Evolutionary conservation across 768 basidiomycete genomes (phyloP).

Genomic region (Pleurotus djamor): DNA sequence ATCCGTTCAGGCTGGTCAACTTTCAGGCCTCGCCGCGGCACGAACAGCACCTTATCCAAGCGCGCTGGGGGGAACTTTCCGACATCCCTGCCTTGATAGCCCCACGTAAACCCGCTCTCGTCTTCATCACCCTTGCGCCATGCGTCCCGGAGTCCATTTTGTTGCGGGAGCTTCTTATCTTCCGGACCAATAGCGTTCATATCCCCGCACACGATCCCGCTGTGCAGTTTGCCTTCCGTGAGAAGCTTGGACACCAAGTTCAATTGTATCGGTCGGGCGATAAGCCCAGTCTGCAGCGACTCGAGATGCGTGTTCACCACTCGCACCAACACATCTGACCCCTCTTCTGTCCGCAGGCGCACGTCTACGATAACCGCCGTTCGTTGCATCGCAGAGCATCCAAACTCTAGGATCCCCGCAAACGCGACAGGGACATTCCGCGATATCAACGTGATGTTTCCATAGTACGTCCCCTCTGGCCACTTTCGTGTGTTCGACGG

Average conservation of each 20-base stretch:
- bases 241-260: slow-evolving; percentile 48
- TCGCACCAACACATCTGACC: slow-evolving; percentile 42
- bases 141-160: slow-evolving; percentile 55
- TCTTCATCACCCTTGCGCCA: slow-evolving; percentile 47
- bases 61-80: slow-evolving; percentile 46
- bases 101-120: slow-evolving; percentile 63
- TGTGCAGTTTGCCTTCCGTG: slow-evolving; percentile 42
- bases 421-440: slow-evolving; percentile 47
- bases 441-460: slow-evolving; percentile 71
- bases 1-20: slow-evolving; percentile 54
- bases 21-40: slow-evolving; percentile 43
- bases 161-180: slow-evolving; percentile 39
- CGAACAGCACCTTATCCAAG: slow-evolving; percentile 67
- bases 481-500: slow-evolving; percentile 56
- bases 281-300: slow-evolving; percentile 46
- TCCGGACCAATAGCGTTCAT: slow-evolving; percentile 62
- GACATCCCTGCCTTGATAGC: slow-evolving; percentile 48
- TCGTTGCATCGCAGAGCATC: slow-evolving; percentile 46
- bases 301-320: slow-evolving; percentile 78
- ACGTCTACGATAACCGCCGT: slow-evolving; percentile 59
- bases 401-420: slow-evolving; percentile 51
- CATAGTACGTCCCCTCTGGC: slow-evolving; percentile 49
- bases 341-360: slow-evolving; percentile 34
- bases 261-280: slow-evolving; percentile 48
- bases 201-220: slow-evolving; percentile 68